Base-by-base conservation (phyloP, 2,329 filamentous ascomycete species). In the Mycosphaerella sp. region DNA sequence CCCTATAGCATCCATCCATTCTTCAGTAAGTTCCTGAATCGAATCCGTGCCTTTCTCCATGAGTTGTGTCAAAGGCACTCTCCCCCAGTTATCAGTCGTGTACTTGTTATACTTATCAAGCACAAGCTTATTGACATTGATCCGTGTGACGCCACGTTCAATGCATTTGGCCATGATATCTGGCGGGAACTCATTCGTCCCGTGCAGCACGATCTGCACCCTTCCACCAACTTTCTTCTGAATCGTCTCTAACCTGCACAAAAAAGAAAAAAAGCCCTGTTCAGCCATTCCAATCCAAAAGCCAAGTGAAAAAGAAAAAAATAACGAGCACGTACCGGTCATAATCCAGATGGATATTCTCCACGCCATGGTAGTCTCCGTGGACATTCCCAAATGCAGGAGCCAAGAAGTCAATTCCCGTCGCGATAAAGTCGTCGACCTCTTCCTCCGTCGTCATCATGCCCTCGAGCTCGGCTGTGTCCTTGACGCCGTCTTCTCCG, bases 311-410 rank as follows among this genome's bases (percentile, higher is more conserved):
- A 6, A 21, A 21, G 21, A 25, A 25, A 25, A 25, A 25, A 21
- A 3, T 6, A 3, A 5, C 21, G 21, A 6, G 21, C 21, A 25
- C 21, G 4, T 25, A 65, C 52, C 76, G 68, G 16, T 75, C 78
- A 64, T 80, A 84, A 61, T 86, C 82, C 14, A 85, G 67, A 64
- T 76, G 73, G 18, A 70, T 70, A 25, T 84, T 85, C 13, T 79
- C 70, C 0, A 80, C 76, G 0, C 84, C 84, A 68, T 88, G 87
- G 67, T 89, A 88, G 59, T 82, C 79, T 5, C 85, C 85, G 68
- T 89, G 85, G 40, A 89, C 81, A 61, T 88, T 89, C 3, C 85
- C 85, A 69, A 89, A 87, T 0, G 84, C 84, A 0, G 85, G 86
- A 2, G 86, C 86, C 12, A 89, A 71, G 71, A 84, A 84, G 61